Evolutionary conservation across 306 rosid species (phyloP), one percentile per base, ranked within the genome.

Genomic region (Malus fusca): DNA sequence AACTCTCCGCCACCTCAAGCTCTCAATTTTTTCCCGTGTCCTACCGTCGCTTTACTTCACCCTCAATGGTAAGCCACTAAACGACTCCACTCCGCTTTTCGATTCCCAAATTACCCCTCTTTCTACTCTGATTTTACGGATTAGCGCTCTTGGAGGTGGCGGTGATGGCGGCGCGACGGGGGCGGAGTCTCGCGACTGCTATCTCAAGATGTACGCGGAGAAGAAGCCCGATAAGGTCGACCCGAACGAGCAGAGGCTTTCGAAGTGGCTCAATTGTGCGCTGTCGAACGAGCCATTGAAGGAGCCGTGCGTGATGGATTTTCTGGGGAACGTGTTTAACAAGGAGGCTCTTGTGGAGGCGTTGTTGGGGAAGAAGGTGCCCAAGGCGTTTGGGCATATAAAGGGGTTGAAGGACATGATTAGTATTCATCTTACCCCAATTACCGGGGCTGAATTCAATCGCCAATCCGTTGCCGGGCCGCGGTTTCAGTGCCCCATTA

Each of bases 151-250:
- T 23, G 99, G 97, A 3, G 97, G 97, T 1, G 98, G 97, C 0
- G 98, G 97, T 14, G 97, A 92, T 64, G 97, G 97, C 52, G 99
- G 99, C 0, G 96, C 99, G 2, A 95, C 99, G 0, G 96, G 99
- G 0, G 99, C 99, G 0, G 97, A 95, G 85, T 95, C 99, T 0
- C 97, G 99, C 40, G 99, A 95, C 61, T 95, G 99, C 66, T 95
- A 95, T 71, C 96, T 95, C 68, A 89, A 92, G 7, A 95, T 95
- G 99, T 95, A 92, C 77, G 91, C 96, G 0, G 97, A 66, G 59
- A 92, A 90, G 85, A 95, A 95, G 78, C 99, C 97, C 2, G 97
- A 95, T 35, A 95, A 95, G 78, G 89, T 92, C 3, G 99, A 95
- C 44, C 99, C 96, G 0, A 83, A 95, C 51, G 97, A 95, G 81